Evolutionary conservation across 139 green algal species (phyloP).

Genomic region (Chlamydomonas sphaeroides): DNA sequence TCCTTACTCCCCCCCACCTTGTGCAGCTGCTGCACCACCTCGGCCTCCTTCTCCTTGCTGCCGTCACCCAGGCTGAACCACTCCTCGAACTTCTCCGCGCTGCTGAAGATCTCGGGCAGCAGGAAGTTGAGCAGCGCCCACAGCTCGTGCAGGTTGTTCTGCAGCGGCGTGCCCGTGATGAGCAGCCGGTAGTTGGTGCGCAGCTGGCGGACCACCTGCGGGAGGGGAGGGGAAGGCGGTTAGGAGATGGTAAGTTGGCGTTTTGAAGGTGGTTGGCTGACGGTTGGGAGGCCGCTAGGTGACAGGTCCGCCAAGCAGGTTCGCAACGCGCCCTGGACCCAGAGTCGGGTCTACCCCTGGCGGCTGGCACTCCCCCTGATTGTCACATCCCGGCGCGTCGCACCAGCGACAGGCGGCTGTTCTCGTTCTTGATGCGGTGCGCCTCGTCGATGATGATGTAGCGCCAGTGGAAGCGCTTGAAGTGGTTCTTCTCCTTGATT

Average conservation of each 20-base stretch:
- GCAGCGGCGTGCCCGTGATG: conserved; percentile 97
- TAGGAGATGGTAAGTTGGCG: neutral
- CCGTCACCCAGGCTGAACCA: conserved; percentile 90
- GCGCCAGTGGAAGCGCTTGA: conserved; percentile 95
- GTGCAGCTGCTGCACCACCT: conserved; percentile 98
- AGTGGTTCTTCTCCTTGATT: conserved; percentile 98
- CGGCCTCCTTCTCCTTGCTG: conserved; percentile 83
- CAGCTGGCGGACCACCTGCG: conserved; percentile 87
- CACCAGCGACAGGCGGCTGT: conserved; percentile 90
- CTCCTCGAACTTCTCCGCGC: conserved; percentile 96
- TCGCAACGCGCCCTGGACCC: too few species aligned
- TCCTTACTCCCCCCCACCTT: conserved; percentile 71
- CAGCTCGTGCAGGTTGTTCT: conserved; percentile 99
- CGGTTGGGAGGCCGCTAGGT: neutral
- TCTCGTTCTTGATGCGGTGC: conserved; percentile 99
- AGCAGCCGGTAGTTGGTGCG: conserved; percentile 96
- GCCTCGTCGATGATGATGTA: conserved; percentile 99
- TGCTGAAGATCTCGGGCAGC: conserved; percentile 87
- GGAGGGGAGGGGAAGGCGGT: neutral
- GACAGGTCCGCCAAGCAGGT: too few species aligned
- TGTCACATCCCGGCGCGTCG: neutral
- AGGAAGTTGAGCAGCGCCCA: conserved; percentile 99
- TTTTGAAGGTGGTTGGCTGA: neutral
- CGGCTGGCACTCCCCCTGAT: too few species aligned
- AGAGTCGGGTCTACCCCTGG: too few species aligned